Evolutionary conservation across 2,329 filamentous ascomycete genomes (phyloP).

Genomic region (Ramichloridium luteum): DNA sequence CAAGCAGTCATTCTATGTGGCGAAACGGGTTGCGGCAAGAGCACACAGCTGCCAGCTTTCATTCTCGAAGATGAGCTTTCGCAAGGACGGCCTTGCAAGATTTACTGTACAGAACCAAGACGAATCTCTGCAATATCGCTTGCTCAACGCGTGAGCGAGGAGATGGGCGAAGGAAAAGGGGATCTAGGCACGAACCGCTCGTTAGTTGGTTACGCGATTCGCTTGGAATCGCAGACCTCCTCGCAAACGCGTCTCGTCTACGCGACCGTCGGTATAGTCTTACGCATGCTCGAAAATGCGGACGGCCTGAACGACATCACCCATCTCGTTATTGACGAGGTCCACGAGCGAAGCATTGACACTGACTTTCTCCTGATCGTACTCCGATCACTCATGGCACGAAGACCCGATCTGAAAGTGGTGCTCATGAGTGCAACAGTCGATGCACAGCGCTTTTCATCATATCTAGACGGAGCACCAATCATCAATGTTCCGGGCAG

Average conservation of each 20-base stretch:
- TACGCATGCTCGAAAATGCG: conserved; percentile 88
- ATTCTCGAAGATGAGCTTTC: conserved; percentile 79
- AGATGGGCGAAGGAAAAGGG: conserved; percentile 71
- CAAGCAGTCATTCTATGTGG: conserved; percentile 90
- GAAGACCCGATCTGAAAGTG: conserved; percentile 74
- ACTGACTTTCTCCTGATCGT: conserved; percentile 93
- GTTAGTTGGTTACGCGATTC: conserved; percentile 86
- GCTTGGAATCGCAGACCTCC: conserved; percentile 76
- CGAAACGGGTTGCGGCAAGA: conserved; percentile 95
- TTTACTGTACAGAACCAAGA: conserved; percentile 90
- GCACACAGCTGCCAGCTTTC: conserved; percentile 91
- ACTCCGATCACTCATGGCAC: conserved; percentile 65
- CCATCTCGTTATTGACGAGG: conserved; percentile 91
- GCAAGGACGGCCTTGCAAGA: conserved; percentile 69
- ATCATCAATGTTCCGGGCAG: conserved; percentile 83
- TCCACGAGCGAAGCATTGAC: conserved; percentile 92
- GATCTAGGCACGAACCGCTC: conserved; percentile 76
- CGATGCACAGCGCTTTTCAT: conserved; percentile 80
- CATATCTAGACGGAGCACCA: conserved; percentile 73
- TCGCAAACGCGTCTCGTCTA: conserved; percentile 76
- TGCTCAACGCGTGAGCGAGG: conserved; percentile 84
- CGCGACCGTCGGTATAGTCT: conserved; percentile 83
- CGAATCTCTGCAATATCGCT: conserved; percentile 94
- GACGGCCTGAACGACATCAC: conserved; percentile 81
- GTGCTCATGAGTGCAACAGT: conserved; percentile 97